These are phyloP conservation scores for Metschnikowia kunwiensis DNA, from an alignment of 805 yeast genomes.

Conservation along the genomic window DNA sequence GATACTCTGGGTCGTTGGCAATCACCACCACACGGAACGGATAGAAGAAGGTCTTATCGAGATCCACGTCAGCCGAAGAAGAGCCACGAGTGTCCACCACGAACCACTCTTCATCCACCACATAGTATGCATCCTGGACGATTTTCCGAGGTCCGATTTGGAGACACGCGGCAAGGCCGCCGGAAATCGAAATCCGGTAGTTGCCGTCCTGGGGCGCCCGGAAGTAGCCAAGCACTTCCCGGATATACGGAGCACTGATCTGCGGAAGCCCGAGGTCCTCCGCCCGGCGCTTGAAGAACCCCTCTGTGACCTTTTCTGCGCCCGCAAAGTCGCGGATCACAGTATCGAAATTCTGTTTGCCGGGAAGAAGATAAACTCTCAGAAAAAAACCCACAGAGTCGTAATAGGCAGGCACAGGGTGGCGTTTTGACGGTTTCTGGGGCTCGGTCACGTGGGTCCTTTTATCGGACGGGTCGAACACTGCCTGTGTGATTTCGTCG, in stretches of 20 bases:
- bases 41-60: not conserved
- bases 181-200: not conserved
- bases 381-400: not conserved
- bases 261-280: not conserved
- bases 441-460: not conserved
- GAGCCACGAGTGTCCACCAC: not conserved
- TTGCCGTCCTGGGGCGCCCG: not conserved
- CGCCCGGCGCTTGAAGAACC: not conserved
- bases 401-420: not conserved
- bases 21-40: conserved; percentile 1
- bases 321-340: not conserved
- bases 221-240: not conserved
- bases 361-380: not conserved
- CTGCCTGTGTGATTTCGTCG: not conserved
- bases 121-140: not conserved
- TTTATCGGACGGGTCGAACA: not conserved
- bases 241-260: not conserved
- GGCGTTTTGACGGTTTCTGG: not conserved
- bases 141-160: not conserved
- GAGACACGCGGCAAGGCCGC: not conserved
- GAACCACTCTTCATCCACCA: conserved; percentile 1
- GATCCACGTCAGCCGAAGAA: not conserved
- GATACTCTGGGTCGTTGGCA: not conserved
- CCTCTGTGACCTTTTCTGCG: not conserved
- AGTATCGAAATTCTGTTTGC: not conserved